These are phyloP conservation scores for Hyphopichia homilentoma DNA, from an alignment of 805 yeast genomes.

Conservation along the genomic window DNA sequence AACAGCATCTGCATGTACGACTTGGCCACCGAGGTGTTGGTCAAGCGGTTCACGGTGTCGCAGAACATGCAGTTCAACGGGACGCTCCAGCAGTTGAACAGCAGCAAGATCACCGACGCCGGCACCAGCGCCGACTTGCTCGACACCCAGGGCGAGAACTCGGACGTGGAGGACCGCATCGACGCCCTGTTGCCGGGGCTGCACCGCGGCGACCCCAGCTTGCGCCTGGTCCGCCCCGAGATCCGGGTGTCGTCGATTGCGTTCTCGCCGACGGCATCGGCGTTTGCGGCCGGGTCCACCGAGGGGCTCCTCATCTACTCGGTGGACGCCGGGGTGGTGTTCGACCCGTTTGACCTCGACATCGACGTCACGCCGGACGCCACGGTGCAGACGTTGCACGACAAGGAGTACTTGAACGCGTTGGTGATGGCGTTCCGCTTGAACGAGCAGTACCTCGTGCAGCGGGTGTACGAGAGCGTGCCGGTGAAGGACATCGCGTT, in stretches of 20 bases:
- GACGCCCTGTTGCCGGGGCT: conserved; percentile 86
- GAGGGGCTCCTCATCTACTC: conserved; percentile 87
- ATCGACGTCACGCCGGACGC: conserved; percentile 85
- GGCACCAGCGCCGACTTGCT: conserved; percentile 72
- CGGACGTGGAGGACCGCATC: conserved; percentile 78
- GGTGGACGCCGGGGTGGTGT: conserved; percentile 66
- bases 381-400: conserved; percentile 56
- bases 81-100: conserved; percentile 73
- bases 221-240: conserved; percentile 73
- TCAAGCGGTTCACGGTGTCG: conserved; percentile 80
- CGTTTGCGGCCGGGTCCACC: conserved; percentile 93
- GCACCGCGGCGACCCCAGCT: conserved; percentile 67
- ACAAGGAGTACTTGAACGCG: conserved; percentile 67
- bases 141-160: conserved; percentile 81
- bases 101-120: conserved; percentile 80
- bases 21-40: conserved; percentile 78
- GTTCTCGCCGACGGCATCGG: conserved; percentile 85
- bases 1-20: conserved; percentile 91
- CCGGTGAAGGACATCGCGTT: conserved; percentile 69
- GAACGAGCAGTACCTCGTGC: conserved; percentile 73
- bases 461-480: conserved; percentile 67
- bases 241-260: conserved; percentile 73
- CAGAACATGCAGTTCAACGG: conserved; percentile 90
- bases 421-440: conserved; percentile 91
- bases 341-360: conserved; percentile 95